Percentiles rank a stretch among this genome's conserved stretches.
Conservation (phyloP, 1,284 basidiomycete genomes). For the Irpex lacteus region DNA sequence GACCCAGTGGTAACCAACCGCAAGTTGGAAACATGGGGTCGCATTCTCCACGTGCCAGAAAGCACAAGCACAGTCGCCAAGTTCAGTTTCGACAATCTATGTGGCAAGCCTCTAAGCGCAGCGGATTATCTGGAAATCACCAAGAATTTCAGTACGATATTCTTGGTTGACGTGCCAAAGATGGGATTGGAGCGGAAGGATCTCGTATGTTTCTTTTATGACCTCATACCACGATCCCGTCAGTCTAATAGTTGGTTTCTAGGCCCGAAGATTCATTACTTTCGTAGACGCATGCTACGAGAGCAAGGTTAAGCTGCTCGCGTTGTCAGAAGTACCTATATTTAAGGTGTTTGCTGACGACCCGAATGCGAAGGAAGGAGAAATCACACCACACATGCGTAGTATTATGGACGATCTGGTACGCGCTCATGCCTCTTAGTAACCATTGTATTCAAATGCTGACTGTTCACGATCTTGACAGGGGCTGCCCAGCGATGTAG, state of each 20-base stretch:
- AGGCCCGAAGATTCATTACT: constrained; percentile 95
- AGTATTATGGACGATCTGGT: constrained; percentile 90
- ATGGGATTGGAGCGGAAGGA: constrained; percentile 90
- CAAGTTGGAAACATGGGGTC: constrained; percentile 85
- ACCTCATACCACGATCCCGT: background rate
- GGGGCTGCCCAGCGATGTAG: constrained; percentile 74
- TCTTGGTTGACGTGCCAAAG: constrained; percentile 85
- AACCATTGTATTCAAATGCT: background rate
- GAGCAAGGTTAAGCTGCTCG: constrained; percentile 87
- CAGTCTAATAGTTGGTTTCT: background rate
- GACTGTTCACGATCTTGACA: constrained; percentile 27
- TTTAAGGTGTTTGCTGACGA: constrained; percentile 85
- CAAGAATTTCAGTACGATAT: constrained; percentile 83
- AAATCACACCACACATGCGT: constrained; percentile 79
- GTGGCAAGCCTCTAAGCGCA: constrained; percentile 87
- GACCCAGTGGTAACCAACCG: constrained; percentile 65
- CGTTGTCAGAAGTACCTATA: constrained; percentile 88
- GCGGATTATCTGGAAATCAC: constrained; percentile 97
- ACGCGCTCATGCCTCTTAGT: constrained; percentile 23
- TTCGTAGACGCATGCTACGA: constrained; percentile 97
- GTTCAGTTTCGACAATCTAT: constrained; percentile 88
- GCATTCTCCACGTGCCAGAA: constrained; percentile 77
- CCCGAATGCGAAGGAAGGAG: constrained; percentile 33
- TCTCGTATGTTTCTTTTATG: constrained; percentile 44
- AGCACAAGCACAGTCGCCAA: constrained; percentile 79